These are phyloP conservation scores for Tulasnella sp. DNA, from an alignment of 768 basidiomycete genomes.

Conservation along the genomic window DNA sequence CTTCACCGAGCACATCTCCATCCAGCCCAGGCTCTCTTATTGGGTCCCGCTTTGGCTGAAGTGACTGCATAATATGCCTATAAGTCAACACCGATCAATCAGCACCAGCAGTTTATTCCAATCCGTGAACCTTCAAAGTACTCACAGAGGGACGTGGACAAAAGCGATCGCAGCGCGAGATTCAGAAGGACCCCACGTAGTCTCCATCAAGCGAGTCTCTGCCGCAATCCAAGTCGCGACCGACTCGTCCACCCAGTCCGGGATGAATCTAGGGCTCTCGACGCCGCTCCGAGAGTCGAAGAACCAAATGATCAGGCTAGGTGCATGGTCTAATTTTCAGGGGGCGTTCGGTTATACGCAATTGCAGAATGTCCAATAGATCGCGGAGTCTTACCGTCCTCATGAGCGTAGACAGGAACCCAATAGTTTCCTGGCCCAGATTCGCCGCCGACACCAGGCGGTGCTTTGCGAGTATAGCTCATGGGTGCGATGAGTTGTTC, in stretches of 20 bases:
- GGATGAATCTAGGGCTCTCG: constrained; percentile 28
- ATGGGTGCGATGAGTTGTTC: constrained; percentile 45
- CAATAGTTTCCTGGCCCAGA: constrained; percentile 64
- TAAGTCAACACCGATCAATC: constrained; percentile 21
- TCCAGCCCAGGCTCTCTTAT: constrained; percentile 37
- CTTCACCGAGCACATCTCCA: constrained; percentile 31
- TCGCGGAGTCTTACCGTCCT: constrained; percentile 13
- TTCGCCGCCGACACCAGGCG: constrained; percentile 49
- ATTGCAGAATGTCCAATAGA: background rate
- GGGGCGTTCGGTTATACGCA: background rate
- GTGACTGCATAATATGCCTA: constrained; percentile 16
- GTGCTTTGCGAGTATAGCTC: constrained; percentile 54
- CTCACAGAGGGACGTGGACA: constrained; percentile 64
- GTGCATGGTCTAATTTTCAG: constrained; percentile 32
- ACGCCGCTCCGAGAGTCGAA: constrained; percentile 64
- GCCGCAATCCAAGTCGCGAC: constrained; percentile 51
- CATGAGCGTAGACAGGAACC: constrained; percentile 46
- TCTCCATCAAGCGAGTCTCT: constrained; percentile 45
- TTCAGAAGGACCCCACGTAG: constrained; percentile 45
- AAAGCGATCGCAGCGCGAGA: constrained; percentile 52
- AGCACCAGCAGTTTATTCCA: too few relatives aligned
- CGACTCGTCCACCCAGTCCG: constrained; percentile 58
- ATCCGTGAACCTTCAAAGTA: background rate
- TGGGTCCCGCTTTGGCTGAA: constrained; percentile 32
- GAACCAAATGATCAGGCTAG: constrained; percentile 58